phyloP scores from a whole-genome alignment of 495 filamentous ascomycete species.

The Penicillium daleae region DNA sequence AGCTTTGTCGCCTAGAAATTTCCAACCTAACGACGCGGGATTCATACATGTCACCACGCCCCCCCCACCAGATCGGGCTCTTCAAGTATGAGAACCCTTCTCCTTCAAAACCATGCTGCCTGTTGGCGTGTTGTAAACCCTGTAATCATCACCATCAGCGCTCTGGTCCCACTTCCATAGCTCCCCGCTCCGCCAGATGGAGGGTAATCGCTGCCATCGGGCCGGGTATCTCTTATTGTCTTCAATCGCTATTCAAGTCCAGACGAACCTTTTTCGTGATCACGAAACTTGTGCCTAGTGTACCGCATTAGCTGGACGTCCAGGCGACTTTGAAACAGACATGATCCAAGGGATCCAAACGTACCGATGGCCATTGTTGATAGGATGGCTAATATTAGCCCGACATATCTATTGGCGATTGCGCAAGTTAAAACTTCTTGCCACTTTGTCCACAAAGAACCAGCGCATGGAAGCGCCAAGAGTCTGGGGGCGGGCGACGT shows the following conservation, averaged over 20 bases:
- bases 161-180: not conserved
- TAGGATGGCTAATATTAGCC: slow-evolving; percentile 82
- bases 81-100: slow-evolving; percentile 93
- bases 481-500: slow-evolving; percentile 25
- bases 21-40: slow-evolving; percentile 4
- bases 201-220: not conserved
- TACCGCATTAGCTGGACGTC: slow-evolving; percentile 23
- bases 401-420: slow-evolving; percentile 71
- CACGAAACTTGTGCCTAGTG: slow-evolving; percentile 83
- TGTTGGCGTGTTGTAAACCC: slow-evolving; percentile 88
- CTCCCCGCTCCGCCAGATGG: not conserved
- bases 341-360: slow-evolving; percentile 31
- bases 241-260: slow-evolving; percentile 14
- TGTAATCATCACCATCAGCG: slow-evolving; percentile 33
- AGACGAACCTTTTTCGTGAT: slow-evolving; percentile 84
- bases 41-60: slow-evolving; percentile 83
- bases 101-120: slow-evolving; percentile 92
- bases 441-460: slow-evolving; percentile 18
- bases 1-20: slow-evolving; percentile 8
- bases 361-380: slow-evolving; percentile 93
- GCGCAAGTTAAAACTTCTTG: slow-evolving; percentile 44
- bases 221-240: not conserved
- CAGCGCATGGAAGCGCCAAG: not conserved
- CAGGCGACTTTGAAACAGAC: not conserved
- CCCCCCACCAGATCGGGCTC: slow-evolving; percentile 93